phyloP scores from a whole-genome alignment of 805 yeast genomes.

The Wickerhamomyces alni region DNA sequence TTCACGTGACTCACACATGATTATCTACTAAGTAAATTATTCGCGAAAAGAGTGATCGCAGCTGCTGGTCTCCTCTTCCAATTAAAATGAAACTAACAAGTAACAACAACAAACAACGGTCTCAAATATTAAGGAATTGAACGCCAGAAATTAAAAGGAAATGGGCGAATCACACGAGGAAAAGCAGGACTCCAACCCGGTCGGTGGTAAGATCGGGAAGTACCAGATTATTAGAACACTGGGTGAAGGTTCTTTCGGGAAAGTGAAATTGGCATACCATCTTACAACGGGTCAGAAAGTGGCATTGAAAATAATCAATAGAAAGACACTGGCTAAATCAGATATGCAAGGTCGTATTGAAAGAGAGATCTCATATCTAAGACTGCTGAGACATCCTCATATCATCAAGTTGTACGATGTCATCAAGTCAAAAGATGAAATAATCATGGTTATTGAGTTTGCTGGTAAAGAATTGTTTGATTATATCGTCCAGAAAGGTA shows the following conservation, averaged over 20 bases:
- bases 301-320: slow-evolving; percentile 87
- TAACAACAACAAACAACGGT: too few relatives aligned
- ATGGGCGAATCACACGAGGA: slow-evolving; percentile 21
- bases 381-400: slow-evolving; percentile 90
- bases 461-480: slow-evolving; percentile 97
- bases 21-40: too few relatives aligned
- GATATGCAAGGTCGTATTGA: slow-evolving; percentile 98
- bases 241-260: slow-evolving; percentile 97
- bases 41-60: too few relatives aligned
- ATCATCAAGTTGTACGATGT: slow-evolving; percentile 94
- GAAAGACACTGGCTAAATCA: slow-evolving; percentile 85
- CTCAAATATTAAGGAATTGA: too few relatives aligned
- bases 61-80: too few relatives aligned
- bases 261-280: slow-evolving; percentile 88
- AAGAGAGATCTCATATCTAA: slow-evolving; percentile 84
- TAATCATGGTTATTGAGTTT: slow-evolving; percentile 94
- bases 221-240: slow-evolving; percentile 88
- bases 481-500: slow-evolving; percentile 89
- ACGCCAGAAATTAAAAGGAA: not conserved
- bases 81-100: too few relatives aligned
- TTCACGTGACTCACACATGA: too few relatives aligned
- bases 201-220: slow-evolving; percentile 66
- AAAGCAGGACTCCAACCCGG: slow-evolving; percentile 20
- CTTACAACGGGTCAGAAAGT: slow-evolving; percentile 87
- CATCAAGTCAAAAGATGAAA: slow-evolving; percentile 90